These are phyloP conservation scores for Agrocybe pediades DNA, from an alignment of 768 basidiomycete genomes.

Conservation along the genomic window DNA sequence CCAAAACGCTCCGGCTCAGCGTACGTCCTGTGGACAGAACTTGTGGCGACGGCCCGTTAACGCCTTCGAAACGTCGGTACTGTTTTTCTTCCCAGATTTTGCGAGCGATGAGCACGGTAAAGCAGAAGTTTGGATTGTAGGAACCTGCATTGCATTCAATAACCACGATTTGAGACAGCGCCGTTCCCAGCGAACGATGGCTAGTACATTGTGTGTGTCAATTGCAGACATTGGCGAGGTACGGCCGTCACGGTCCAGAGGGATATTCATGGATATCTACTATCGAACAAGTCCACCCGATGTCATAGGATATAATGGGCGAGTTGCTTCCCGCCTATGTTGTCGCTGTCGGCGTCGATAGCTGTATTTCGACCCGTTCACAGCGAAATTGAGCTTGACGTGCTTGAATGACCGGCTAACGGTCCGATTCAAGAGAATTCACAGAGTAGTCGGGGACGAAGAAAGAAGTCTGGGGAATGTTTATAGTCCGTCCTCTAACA, in stretches of 20 bases:
- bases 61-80: neutral
- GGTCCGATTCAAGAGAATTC: neutral
- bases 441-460: neutral
- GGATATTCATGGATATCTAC: no score
- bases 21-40: no score
- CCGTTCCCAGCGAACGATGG: no score
- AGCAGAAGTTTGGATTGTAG: no score
- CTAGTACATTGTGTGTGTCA: no score
- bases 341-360: no score
- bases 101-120: neutral
- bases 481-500: neutral
- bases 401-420: neutral
- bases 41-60: no score
- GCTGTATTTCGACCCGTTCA: neutral
- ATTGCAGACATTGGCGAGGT: neutral
- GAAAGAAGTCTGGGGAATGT: neutral
- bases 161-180: no score
- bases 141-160: no score
- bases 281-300: neutral
- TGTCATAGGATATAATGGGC: neutral
- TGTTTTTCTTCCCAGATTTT: neutral
- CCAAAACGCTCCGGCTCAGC: no score
- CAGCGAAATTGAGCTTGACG: no score
- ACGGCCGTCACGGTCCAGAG: neutral
- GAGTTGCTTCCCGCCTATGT: no score